A percentile compares a stretch with the other conserved stretches of the same genome.
Conservation (phyloP, 345 rosid genomes). For the Gossypium anomalum region DNA sequence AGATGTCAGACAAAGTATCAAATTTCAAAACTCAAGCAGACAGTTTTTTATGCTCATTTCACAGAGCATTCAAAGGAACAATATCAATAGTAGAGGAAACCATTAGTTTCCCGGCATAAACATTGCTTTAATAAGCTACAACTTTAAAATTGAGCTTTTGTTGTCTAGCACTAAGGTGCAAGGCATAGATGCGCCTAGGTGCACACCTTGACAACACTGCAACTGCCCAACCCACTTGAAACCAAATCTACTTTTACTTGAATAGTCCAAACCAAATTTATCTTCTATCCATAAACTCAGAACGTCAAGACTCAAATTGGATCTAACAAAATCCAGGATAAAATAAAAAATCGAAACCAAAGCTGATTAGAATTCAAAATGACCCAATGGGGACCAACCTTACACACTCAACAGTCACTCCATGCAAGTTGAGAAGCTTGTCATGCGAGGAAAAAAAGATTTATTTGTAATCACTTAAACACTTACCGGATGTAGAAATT, state of each 20-base stretch:
- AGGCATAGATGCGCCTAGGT: background rate
- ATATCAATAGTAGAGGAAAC: background rate
- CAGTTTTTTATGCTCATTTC: background rate
- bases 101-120: background rate
- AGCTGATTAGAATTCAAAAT: background rate
- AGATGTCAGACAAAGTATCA: background rate
- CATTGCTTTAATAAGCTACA: background rate
- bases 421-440: background rate
- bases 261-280: background rate
- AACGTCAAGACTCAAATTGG: background rate
- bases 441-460: background rate
- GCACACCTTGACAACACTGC: background rate
- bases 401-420: background rate
- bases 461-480: background rate
- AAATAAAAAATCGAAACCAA: constrained; percentile 22
- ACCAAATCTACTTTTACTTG: background rate
- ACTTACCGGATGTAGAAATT: constrained; percentile 77
- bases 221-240: background rate
- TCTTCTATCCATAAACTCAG: background rate
- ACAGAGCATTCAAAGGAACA: constrained; percentile 6
- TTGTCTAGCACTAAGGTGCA: background rate
- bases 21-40: background rate
- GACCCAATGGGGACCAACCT: background rate
- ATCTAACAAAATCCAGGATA: background rate
- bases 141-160: background rate